A percentile compares a stretch with the other conserved stretches of the same genome.
These are phyloP conservation scores for Eucalyptus globulus DNA, from an alignment of 345 rosid species.

Conservation along the genomic window DNA sequence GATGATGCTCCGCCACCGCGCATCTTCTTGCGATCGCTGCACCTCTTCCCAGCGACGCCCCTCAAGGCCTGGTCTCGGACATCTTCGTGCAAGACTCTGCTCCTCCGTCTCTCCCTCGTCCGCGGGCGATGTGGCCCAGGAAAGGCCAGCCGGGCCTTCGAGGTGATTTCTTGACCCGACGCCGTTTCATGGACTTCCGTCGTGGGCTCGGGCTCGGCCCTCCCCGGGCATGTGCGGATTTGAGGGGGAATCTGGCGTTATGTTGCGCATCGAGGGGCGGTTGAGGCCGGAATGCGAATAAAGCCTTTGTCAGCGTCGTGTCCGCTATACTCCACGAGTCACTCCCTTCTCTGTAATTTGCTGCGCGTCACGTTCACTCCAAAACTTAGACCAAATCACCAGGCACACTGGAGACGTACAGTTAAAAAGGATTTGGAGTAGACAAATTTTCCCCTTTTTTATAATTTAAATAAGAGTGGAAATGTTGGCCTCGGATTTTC, in stretches of 20 bases:
- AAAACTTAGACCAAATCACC: neutral
- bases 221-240: neutral
- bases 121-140: neutral
- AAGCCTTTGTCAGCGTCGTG: conserved; percentile 1
- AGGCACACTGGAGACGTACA: neutral
- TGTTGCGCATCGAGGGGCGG: neutral
- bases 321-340: neutral
- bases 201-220: conserved; percentile 1
- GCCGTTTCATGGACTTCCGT: conserved; percentile 12
- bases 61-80: neutral
- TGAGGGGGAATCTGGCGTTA: conserved; percentile 1
- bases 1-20: neutral
- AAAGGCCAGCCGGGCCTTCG: conserved; percentile 7
- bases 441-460: neutral
- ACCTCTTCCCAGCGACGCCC: conserved; percentile 2
- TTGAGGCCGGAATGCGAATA: neutral
- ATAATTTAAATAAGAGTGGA: too few species aligned
- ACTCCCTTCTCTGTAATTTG: neutral
- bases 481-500: too few species aligned
- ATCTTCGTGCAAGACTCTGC: neutral
- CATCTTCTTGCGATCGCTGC: neutral
- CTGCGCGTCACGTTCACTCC: neutral
- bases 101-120: neutral
- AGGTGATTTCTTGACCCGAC: neutral
- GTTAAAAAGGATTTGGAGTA: neutral